phyloP scores from a whole-genome alignment of 768 basidiomycete species.

The Auricularia heimuer region DNA sequence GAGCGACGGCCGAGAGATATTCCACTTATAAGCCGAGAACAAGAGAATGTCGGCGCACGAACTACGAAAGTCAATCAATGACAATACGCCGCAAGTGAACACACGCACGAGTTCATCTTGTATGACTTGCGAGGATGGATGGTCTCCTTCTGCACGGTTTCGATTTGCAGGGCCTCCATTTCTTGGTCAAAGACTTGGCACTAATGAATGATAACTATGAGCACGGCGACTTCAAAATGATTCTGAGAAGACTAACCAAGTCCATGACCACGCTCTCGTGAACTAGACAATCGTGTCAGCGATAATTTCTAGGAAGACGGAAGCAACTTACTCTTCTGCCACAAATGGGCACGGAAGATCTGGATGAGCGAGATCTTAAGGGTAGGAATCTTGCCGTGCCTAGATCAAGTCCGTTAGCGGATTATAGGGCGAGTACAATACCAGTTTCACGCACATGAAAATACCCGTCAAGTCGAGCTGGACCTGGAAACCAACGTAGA shows the following conservation, averaged over 20 bases:
- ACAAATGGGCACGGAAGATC: constrained; percentile 99
- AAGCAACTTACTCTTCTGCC: constrained; percentile 84
- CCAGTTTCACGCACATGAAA: constrained; percentile 53
- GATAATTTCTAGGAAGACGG: constrained; percentile 17
- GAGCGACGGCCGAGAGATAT: constrained; percentile 90
- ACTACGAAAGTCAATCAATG: not conserved
- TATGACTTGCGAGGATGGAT: constrained; percentile 99
- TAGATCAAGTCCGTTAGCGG: constrained; percentile 18
- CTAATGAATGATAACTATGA: constrained; percentile 23
- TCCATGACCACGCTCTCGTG: constrained; percentile 93
- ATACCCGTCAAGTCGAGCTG: constrained; percentile 96
- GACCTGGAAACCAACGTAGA: constrained; percentile 99
- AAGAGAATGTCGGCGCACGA: constrained; percentile 98
- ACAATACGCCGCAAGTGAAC: not conserved
- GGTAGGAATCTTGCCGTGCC: constrained; percentile 97
- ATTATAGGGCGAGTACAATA: not conserved
- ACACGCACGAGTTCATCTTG: constrained; percentile 86
- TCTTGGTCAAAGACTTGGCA: constrained; percentile 99
- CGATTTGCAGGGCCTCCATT: constrained; percentile 93
- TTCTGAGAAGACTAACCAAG: constrained; percentile 36
- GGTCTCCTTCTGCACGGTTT: constrained; percentile 99
- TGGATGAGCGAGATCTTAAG: constrained; percentile 98
- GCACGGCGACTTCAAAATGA: not conserved
- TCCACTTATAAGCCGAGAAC: constrained; percentile 98
- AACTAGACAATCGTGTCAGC: constrained; percentile 32